Evolutionary conservation across 1,139 yeast genomes (phyloP), one percentile per base, ranked within the genome.

Genomic region (Blastobotrys persicus): DNA sequence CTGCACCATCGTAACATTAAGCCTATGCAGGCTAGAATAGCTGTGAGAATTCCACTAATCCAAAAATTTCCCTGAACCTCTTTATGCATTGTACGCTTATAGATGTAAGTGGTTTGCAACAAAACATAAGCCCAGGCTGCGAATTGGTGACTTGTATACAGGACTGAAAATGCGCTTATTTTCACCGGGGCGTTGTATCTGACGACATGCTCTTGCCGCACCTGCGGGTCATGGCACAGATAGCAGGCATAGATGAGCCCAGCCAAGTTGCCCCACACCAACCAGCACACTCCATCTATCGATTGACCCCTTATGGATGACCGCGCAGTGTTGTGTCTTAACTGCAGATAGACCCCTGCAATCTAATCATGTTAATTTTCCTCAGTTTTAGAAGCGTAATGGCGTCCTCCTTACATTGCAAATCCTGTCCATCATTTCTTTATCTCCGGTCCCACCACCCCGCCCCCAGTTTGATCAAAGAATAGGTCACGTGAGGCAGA

Each of bases 201-300:
- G 28, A 23, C 28, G 13, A 33, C 16, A 28, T 46, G 42, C 31
- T 34, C 45, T 32, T 17, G 26, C 26, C 35, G 49, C 4, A 45
- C 35, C 11, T 2, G 28, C 28, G 28, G 13, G 13, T 14, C 33
- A 2, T 5, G 6, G 13, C n/a, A n/a, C 49, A 38, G 49, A 17
- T 17, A 48, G 44, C n/a, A 34, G 3, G 42, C 45, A 35, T 53
- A 55, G 7, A 49, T 7, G 11, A 50, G 14, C 6, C 37, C 43
- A 7, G 46, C 31, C 1, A 52, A 14, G 12, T 48, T 35, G 7
- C 57, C 52, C 1, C 53, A 7, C 3, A 43, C 33, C 14, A 47
- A 19, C 56, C 56, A 55, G 14, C 48, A 38, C 4, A 50, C 48
- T 31, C 43, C 44, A 31, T 54, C 59, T 11, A 50, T 44, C 13